phyloP scores from a whole-genome alignment of 768 basidiomycete genomes.

The Lactarius sanguifluus region DNA sequence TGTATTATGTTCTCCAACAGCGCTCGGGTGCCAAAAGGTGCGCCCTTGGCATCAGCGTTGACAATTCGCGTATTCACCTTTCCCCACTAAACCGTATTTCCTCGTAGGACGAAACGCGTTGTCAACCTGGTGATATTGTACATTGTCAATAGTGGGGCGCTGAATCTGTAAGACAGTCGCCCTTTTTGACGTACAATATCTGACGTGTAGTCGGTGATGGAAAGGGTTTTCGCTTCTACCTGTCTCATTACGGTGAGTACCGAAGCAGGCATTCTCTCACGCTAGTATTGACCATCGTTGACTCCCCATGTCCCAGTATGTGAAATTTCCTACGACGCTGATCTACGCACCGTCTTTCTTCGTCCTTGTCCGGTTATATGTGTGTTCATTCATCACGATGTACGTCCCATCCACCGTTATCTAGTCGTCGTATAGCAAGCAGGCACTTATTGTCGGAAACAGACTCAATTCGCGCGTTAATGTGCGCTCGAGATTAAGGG shows the following conservation, averaged over 20 bases:
- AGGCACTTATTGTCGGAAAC: background rate
- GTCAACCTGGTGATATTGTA: conserved; percentile 15
- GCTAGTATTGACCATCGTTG: conserved; percentile 2
- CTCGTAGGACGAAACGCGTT: conserved; percentile 11
- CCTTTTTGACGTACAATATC: background rate
- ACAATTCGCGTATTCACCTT: background rate
- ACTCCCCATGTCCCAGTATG: conserved; percentile 7
- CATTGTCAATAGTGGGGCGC: conserved; percentile 17
- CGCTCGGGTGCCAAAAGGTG: conserved; percentile 14
- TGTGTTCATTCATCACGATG: conserved; percentile 22
- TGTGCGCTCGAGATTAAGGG: conserved; percentile 15
- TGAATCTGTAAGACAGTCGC: conserved; percentile 11
- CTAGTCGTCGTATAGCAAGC: too few relatives aligned
- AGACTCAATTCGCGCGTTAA: conserved; percentile 20
- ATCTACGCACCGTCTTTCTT: conserved; percentile 25
- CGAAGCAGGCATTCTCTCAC: background rate
- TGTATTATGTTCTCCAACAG: conserved; percentile 19
- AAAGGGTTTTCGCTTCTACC: conserved; percentile 11
- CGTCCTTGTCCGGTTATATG: conserved; percentile 16
- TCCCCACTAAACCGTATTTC: background rate
- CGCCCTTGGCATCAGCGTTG: background rate
- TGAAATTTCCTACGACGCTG: conserved; percentile 13
- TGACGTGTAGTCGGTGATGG: background rate
- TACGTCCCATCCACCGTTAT: background rate
- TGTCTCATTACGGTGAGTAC: conserved; percentile 18